Evolutionary conservation across 306 rosid species (phyloP), one percentile per base, ranked within the genome.

Genomic region (Gastrolobium villosum): DNA sequence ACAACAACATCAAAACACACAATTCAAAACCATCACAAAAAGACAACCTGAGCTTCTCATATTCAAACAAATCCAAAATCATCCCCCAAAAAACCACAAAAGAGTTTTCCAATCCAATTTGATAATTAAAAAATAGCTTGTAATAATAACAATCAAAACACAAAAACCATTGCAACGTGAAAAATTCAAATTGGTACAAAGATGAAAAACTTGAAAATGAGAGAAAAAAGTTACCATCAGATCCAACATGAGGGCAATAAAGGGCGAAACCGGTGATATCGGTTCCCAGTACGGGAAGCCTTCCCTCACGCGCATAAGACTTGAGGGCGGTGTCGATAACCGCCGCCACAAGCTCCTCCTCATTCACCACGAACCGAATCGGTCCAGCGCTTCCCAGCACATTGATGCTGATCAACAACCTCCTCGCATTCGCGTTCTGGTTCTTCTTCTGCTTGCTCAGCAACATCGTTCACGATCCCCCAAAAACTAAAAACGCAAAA

Each of bases 321-420:
- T 95, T 95, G 26, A 95, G 84, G 1, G 97, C 92, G 57, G 96
- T 95, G 54, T 91, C 94, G 2, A 91, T 93, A 2, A 95, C 97
- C 6, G 91, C 85, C 0, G 93, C 89, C 0, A 95, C 91, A 10
- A 86, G 84, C 14, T 88, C 96, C n/a, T 86, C 83, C 79, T 95
- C 97, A 7, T 69, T 82, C 1, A 91, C 98, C 1, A 95, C 97
- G 40, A 95, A 95, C 0, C 99, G 91, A 86, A 95, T 91, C 70
- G 99, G 99, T 2, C 99, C 99, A 3, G 98, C 91, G 34, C 99
- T 95, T 5, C 99, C 98, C 6, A 90, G 65, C 78, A 95, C 99
- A 32, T 86, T 92, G 82, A 93, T 84, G 88, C 86, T 93, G 13
- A 95, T 85, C 90, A 95, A 73, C 43, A 95, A 66, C 90, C 97